Evolutionary conservation across 768 basidiomycete species (phyloP).

Genomic region (Tylopilus vinaceipallidus): DNA sequence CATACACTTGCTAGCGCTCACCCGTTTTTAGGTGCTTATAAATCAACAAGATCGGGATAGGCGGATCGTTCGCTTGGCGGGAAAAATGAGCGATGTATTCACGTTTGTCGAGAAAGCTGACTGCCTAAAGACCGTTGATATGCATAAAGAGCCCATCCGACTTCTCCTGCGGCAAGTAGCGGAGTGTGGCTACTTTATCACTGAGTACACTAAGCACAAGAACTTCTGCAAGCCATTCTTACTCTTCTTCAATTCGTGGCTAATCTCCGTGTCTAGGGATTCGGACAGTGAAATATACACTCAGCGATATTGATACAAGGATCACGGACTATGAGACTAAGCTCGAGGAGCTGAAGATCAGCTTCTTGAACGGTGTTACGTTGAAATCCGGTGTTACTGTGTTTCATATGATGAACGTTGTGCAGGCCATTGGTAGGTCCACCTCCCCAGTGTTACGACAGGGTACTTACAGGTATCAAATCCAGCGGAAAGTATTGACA

Average conservation of each 20-base stretch:
- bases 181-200: slow-evolving; percentile 9
- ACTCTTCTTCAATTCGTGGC: neutral
- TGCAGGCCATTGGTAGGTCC: neutral
- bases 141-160: neutral
- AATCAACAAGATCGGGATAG: neutral
- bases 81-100: neutral
- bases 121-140: neutral
- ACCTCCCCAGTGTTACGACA: neutral
- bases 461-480: neutral
- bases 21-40: too few relatives aligned
- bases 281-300: neutral
- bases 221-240: neutral
- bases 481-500: neutral
- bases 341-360: neutral
- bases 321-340: neutral
- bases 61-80: neutral
- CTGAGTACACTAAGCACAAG: neutral
- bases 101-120: slow-evolving; percentile 1
- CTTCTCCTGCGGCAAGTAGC: slow-evolving; percentile 8
- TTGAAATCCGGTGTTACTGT: neutral
- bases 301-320: slow-evolving; percentile 4
- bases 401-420: neutral
- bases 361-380: neutral
- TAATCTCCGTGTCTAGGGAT: neutral
- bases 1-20: neutral